Conservation (phyloP, 495 filamentous ascomycete genomes). For the Halenospora varia region DNA sequence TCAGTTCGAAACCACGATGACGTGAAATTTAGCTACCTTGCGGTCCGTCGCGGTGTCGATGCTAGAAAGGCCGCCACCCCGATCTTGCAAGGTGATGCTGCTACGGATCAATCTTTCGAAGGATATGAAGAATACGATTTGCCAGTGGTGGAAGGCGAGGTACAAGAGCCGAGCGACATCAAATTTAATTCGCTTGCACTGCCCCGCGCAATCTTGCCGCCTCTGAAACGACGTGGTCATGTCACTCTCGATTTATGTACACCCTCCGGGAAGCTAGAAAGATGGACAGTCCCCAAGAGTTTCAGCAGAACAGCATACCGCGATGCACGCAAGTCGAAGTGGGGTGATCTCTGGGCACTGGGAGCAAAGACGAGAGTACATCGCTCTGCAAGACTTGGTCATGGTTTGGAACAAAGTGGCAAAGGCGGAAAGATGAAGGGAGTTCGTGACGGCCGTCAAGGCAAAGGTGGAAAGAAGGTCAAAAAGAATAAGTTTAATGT, state of each 20-base stretch:
- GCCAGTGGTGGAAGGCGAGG: constrained; percentile 7
- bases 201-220: constrained; percentile 71
- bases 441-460: constrained; percentile 28
- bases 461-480: constrained; percentile 33
- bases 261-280: constrained; percentile 78
- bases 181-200: constrained; percentile 57
- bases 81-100: constrained; percentile 35
- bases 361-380: constrained; percentile 80
- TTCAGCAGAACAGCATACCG: constrained; percentile 77
- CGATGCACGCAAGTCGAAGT: constrained; percentile 83
- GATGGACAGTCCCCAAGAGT: constrained; percentile 84
- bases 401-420: constrained; percentile 13
- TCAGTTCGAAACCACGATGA: constrained; percentile 80
- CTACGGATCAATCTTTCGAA: constrained; percentile 46
- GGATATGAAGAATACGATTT: constrained; percentile 37
- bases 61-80: constrained; percentile 32
- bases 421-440: constrained; percentile 22
- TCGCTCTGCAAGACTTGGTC: constrained; percentile 51
- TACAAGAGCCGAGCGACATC: constrained; percentile 6
- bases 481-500: constrained; percentile 26
- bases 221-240: constrained; percentile 83
- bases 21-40: constrained; percentile 81
- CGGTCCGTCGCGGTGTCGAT: constrained; percentile 74
- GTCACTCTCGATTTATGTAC: constrained; percentile 91
- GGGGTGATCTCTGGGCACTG: constrained; percentile 95